Evolutionary conservation across 345 rosid genomes (phyloP).

Genomic region (Triadica sebifera): DNA sequence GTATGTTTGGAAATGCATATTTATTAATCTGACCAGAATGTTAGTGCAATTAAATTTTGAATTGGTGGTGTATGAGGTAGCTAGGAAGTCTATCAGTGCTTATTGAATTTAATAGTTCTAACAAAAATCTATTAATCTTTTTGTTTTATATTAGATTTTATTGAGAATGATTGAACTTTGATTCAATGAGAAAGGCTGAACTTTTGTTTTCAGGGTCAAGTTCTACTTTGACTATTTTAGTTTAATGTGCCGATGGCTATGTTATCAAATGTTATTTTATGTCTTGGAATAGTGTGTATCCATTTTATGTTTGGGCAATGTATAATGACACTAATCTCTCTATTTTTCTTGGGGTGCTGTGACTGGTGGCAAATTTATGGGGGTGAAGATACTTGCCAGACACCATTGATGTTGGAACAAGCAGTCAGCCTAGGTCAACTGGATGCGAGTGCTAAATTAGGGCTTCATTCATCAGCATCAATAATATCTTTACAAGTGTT

Average conservation of each 20-base stretch:
- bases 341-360: neutral
- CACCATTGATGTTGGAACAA: slow-evolving; percentile 64
- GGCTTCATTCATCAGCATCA: slow-evolving; percentile 20
- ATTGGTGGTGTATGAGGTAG: neutral
- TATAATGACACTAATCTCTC: slow-evolving; percentile 14
- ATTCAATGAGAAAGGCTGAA: neutral
- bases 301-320: neutral
- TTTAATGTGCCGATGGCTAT: neutral
- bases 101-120: neutral
- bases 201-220: neutral
- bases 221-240: neutral
- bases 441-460: slow-evolving; percentile 53
- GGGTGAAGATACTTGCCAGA: slow-evolving; percentile 63
- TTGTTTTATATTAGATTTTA: neutral
- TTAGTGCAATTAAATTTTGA: neutral
- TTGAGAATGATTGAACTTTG: neutral
- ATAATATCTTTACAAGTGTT: slow-evolving; percentile 16
- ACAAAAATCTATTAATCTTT: neutral
- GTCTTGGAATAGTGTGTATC: neutral
- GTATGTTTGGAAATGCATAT: neutral
- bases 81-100: neutral
- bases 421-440: slow-evolving; percentile 51
- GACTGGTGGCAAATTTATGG: slow-evolving; percentile 11
- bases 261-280: neutral
- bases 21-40: neutral